A percentile compares a stretch with the other conserved stretches of the same genome.
Evolutionary conservation across 495 filamentous ascomycete species (phyloP).

Genomic region (Hypomontagnella monticulosa): DNA sequence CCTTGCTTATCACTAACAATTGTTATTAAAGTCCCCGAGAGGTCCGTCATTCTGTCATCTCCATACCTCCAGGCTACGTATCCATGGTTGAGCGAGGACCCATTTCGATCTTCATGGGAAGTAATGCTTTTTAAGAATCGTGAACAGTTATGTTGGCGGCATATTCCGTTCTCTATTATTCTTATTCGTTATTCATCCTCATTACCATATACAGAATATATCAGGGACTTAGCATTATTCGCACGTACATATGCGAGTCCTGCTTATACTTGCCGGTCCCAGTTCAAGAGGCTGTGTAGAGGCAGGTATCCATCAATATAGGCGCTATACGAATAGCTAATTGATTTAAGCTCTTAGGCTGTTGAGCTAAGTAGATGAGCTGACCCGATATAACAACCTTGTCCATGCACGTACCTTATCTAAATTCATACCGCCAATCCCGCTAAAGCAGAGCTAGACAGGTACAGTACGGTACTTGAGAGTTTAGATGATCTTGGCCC

Average conservation of each 20-base stretch:
- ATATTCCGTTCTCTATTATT: slow-evolving; percentile 10
- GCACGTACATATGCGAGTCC: no score
- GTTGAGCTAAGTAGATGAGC: background rate
- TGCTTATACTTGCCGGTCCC: no score
- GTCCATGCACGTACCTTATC: background rate
- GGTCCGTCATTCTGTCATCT: background rate
- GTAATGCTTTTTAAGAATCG: slow-evolving; percentile 18
- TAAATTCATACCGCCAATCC: no score
- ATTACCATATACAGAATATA: background rate
- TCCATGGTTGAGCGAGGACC: slow-evolving; percentile 1
- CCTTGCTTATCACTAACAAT: slow-evolving; percentile 23
- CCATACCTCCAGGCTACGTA: background rate
- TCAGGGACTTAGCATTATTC: background rate
- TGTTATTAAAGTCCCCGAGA: slow-evolving; percentile 5
- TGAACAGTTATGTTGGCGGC: slow-evolving; percentile 1
- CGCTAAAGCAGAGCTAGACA: background rate
- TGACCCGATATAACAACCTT: background rate
- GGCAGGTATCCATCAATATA: no score
- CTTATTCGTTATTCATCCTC: no score
- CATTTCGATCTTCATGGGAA: slow-evolving; percentile 17
- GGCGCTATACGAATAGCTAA: background rate
- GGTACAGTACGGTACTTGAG: background rate
- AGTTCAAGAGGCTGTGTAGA: background rate
- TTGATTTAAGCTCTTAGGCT: background rate
- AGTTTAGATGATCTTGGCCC: background rate